Evolutionary conservation across 2,329 filamentous ascomycete species (phyloP).

Genomic region (Byssoonygena ceratinophila): DNA sequence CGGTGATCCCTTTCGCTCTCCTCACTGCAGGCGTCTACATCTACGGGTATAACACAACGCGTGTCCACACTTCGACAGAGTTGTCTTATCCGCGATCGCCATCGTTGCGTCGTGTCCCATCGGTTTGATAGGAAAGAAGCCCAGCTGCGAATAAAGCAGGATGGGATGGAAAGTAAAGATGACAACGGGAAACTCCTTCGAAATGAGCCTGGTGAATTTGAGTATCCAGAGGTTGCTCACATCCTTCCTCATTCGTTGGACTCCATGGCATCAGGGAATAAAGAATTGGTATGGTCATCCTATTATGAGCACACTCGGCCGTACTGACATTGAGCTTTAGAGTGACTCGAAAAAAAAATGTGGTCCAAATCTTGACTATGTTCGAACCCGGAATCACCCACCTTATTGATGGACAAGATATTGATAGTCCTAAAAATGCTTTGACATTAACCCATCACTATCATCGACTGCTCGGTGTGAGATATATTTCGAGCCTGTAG

Average conservation of each 20-base stretch:
- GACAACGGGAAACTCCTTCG: constrained; percentile 5
- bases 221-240: background rate
- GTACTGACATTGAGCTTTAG: constrained; percentile 2
- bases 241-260: background rate
- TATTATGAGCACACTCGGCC: background rate
- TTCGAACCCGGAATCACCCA: constrained; percentile 16
- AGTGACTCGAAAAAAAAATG: constrained; percentile 10
- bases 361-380: constrained; percentile 17
- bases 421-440: constrained; percentile 19
- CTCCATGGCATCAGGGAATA: background rate
- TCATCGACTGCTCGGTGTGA: constrained; percentile 17
- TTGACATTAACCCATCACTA: constrained; percentile 17
- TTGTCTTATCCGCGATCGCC: constrained; percentile 10
- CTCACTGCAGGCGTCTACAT: background rate
- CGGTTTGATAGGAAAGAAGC: background rate
- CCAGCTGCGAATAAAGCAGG: background rate
- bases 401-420: constrained; percentile 16
- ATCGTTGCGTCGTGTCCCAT: too few relatives aligned
- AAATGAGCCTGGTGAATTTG: background rate
- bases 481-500: constrained; percentile 17
- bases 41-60: background rate
- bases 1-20: background rate
- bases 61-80: background rate
- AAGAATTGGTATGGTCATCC: background rate
- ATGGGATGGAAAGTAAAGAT: background rate